Conservation (phyloP, 768 basidiomycete species). For the Cystobasidium tubakii region DNA sequence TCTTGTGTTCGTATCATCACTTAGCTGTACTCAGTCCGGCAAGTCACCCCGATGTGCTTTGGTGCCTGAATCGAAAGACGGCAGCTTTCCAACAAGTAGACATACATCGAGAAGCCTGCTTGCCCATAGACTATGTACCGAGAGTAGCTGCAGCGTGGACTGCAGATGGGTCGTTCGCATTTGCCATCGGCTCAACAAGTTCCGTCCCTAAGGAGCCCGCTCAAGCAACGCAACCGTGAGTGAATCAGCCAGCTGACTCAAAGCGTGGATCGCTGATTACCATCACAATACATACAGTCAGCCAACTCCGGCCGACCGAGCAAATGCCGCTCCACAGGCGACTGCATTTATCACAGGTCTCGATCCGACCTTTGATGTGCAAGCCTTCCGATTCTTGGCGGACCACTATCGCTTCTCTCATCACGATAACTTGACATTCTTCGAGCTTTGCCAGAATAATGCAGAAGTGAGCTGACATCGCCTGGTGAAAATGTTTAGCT, state of each 20-base stretch:
- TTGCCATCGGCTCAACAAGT: conserved; percentile 10
- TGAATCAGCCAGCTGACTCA: background rate
- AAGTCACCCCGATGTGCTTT: conserved; percentile 19
- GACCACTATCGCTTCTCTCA: conserved; percentile 8
- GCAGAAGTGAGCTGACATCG: background rate
- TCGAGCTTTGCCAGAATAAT: background rate
- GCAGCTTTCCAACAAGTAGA: conserved; percentile 28
- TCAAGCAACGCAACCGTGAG: background rate
- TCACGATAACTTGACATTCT: background rate
- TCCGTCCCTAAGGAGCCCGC: background rate
- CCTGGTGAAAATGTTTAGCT: background rate
- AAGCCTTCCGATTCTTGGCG: conserved; percentile 22
- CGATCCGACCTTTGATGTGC: conserved; percentile 28
- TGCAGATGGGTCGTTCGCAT: conserved; percentile 17
- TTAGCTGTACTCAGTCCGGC: conserved; percentile 13
- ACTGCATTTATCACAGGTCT: background rate
- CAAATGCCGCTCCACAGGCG: background rate
- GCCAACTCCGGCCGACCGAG: background rate
- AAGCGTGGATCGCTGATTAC: background rate
- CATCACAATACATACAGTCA: background rate
- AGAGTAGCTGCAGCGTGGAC: conserved; percentile 21
- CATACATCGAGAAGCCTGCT: conserved; percentile 5
- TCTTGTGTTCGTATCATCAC: no score
- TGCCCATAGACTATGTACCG: conserved; percentile 12
- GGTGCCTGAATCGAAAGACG: conserved; percentile 17